Conservation (phyloP, 768 basidiomycete genomes). For the Collybiopsis luxurians region DNA sequence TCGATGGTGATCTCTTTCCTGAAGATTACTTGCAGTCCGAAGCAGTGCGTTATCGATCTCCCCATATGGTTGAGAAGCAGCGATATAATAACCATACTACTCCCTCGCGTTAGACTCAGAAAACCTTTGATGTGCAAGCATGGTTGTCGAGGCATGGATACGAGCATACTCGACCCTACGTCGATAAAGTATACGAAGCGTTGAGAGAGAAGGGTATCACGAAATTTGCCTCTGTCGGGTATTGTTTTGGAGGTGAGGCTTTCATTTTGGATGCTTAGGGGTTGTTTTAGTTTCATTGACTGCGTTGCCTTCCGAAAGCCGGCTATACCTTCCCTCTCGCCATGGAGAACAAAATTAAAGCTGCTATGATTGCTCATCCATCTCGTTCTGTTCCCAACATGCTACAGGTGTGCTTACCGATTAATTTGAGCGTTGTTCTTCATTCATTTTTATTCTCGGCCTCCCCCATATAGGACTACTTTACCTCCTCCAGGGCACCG, state of each 20-base stretch:
- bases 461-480: conserved; percentile 37
- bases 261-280: neutral
- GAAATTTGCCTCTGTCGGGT: conserved; percentile 36
- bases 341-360: conserved; percentile 22
- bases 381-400: conserved; percentile 25
- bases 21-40: conserved; percentile 3
- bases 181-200: conserved; percentile 32
- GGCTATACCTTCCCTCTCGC: conserved; percentile 28
- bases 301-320: conserved; percentile 17
- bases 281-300: neutral
- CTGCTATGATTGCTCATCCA: conserved; percentile 28
- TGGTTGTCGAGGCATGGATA: conserved; percentile 35
- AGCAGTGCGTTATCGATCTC: neutral
- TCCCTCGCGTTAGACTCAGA: neutral
- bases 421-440: no score
- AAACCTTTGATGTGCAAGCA: conserved; percentile 20
- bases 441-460: no score
- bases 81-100: no score
- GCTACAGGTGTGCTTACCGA: conserved; percentile 24
- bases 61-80: neutral
- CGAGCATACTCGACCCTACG: conserved; percentile 25
- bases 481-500: conserved; percentile 29
- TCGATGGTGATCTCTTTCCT: conserved; percentile 15
- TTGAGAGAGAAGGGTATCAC: conserved; percentile 29
- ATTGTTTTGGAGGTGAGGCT: conserved; percentile 40